phyloP scores from a whole-genome alignment of 352 stramenopile genomes.

The Chrysophaeum taylorii region DNA sequence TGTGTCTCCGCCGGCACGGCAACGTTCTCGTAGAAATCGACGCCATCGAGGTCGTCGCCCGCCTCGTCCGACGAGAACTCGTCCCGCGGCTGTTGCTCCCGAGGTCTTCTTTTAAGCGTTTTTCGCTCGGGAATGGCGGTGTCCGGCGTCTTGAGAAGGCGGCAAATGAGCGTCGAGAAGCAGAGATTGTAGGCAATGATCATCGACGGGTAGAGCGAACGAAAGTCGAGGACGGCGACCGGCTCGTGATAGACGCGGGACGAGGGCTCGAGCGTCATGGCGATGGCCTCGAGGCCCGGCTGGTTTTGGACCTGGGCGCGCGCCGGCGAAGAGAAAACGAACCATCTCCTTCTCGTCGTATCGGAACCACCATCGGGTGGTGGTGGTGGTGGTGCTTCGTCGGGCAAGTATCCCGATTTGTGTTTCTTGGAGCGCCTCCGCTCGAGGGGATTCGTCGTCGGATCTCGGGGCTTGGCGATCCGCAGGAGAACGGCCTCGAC shows the following conservation, averaged over 20 bases:
- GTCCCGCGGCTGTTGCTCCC: too few species aligned
- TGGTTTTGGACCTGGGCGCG: slow-evolving; percentile 58
- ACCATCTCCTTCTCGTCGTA: too few species aligned
- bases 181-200: slow-evolving; percentile 99
- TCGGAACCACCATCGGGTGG: too few species aligned
- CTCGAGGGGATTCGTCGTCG: not conserved
- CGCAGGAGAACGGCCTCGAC: slow-evolving; percentile 81
- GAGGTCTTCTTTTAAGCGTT: too few species aligned
- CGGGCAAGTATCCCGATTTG: too few species aligned
- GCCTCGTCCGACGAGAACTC: not conserved
- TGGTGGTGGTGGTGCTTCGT: too few species aligned
- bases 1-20: not conserved
- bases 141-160: too few species aligned
- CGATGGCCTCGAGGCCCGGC: slow-evolving; percentile 76
- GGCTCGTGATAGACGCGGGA: slow-evolving; percentile 90
- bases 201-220: slow-evolving; percentile 97
- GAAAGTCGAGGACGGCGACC: slow-evolving; percentile 97
- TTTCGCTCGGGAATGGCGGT: too few species aligned
- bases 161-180: slow-evolving; percentile 88
- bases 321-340: not conserved
- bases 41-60: not conserved
- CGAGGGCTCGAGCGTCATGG: slow-evolving; percentile 84
- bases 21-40: not conserved
- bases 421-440: too few species aligned
- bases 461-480: not conserved